These are phyloP conservation scores for Vairimorpha necatrix DNA, from an alignment of 371 early-diverging fungal genomes.

Conservation along the genomic window DNA sequence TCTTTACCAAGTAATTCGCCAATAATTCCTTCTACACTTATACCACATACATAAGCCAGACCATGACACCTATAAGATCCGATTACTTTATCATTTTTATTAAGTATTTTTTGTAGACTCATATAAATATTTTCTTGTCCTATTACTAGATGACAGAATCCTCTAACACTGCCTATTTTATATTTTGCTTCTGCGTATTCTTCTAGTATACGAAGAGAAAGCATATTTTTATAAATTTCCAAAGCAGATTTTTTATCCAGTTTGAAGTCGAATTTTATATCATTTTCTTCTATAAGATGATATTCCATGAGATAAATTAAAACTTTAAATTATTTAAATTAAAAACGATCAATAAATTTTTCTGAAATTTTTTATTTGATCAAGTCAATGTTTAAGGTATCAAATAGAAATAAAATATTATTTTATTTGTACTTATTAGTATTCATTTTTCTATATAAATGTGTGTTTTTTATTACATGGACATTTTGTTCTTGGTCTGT, in stretches of 20 bases:
- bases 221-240: constrained; percentile 54
- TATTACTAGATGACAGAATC: constrained; percentile 95
- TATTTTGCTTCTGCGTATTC: constrained; percentile 65
- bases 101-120: constrained; percentile 81
- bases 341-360: background rate
- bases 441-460: too few species aligned
- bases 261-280: background rate
- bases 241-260: constrained; percentile 6
- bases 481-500: too few species aligned
- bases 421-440: too few species aligned
- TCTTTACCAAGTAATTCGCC: constrained; percentile 77
- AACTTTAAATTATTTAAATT: background rate
- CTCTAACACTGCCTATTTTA: constrained; percentile 87
- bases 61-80: constrained; percentile 98
- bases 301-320: background rate
- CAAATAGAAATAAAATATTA: too few species aligned
- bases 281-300: background rate
- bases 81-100: constrained; percentile 79
- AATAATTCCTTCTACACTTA: constrained; percentile 68
- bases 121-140: constrained; percentile 96
- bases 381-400: too few species aligned
- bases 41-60: constrained; percentile 82
- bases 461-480: too few species aligned
- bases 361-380: too few species aligned
- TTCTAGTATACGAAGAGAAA: constrained; percentile 53